Base-by-base conservation (phyloP, 2,329 filamentous ascomycete species). In the Ceratocystis papillata region DNA sequence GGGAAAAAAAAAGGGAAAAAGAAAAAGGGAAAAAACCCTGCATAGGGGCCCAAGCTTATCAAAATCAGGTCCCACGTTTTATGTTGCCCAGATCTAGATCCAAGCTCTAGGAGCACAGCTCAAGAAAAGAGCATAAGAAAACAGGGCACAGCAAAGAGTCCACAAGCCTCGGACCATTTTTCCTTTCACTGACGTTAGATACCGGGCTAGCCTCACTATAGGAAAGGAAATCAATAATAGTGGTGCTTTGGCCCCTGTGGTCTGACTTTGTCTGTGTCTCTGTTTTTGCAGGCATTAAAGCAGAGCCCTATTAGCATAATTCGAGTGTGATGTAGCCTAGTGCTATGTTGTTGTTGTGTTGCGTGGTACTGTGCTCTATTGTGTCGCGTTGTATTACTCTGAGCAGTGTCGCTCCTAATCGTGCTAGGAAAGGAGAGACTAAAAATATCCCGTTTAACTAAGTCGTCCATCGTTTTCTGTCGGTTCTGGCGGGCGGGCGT, bases 51-150 rank as follows among this genome's bases (percentile, higher is more conserved):
- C 55, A 37, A 59, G 55, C 55, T 59, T 20, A 59, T 37, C 55
- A 33, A n/a, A 20, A 33, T 37, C 55, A 59, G 55, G 55, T n/a
- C 20, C 48, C 48, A 53, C 48, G 48, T 53, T 53, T 53, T n/a
- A 22, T 22, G 10, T 28, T 28, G 55, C 55, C 55, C 15, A 59
- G 25, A 30, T 59, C 12, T n/a, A 8, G 25, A 59, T 59, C 55
- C 55, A 59, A 20, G 55, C 25, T 37, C 15, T n/a, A 2, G 53
- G 12, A 28, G 30, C 6, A 33, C 30, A 57, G 53, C 25, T 57
- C 25, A 30, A 30, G 17, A 22, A 22, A 33, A 59, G 22, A n/a
- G n/a, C n/a, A 25, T 12, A n/a, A n/a, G 8, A 6, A 53, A 20
- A 25, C n/a, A 20, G n/a, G 4, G 22, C n/a, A 37, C 12, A 15